These are phyloP conservation scores for Naganishia liquefaciens DNA, from an alignment of 1,284 basidiomycete species.

Conservation along the genomic window DNA sequence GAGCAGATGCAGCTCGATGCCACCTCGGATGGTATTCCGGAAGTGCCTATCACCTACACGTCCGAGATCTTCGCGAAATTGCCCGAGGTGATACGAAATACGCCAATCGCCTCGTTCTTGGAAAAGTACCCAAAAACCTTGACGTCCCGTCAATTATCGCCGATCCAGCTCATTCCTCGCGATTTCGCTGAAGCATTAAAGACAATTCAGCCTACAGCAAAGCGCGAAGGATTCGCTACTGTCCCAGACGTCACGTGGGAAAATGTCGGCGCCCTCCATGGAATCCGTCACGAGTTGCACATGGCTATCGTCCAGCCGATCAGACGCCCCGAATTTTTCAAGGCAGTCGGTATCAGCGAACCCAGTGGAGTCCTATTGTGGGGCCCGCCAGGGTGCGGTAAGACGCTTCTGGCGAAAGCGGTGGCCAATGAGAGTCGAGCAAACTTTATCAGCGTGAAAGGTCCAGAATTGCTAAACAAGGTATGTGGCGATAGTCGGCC, in stretches of 20 bases:
- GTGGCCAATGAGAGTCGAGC: slow-evolving; percentile 92
- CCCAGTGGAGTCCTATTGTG: slow-evolving; percentile 92
- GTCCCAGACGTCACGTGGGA: slow-evolving; percentile 94
- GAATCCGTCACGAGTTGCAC: slow-evolving; percentile 83
- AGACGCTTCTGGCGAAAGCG: slow-evolving; percentile 92
- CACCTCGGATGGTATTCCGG: background rate
- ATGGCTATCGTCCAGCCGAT: slow-evolving; percentile 99
- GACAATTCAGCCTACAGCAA: slow-evolving; percentile 90
- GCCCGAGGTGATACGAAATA: slow-evolving; percentile 56
- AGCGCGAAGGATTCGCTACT: slow-evolving; percentile 95
- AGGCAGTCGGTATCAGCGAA: slow-evolving; percentile 77
- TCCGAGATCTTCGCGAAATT: slow-evolving; percentile 36
- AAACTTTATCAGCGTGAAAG: slow-evolving; percentile 97
- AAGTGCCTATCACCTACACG: background rate
- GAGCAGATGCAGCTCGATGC: slow-evolving; percentile 6
- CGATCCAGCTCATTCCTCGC: slow-evolving; percentile 72
- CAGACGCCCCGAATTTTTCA: slow-evolving; percentile 82
- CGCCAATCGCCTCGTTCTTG: slow-evolving; percentile 86
- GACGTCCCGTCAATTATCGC: slow-evolving; percentile 71
- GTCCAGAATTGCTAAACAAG: slow-evolving; percentile 94
- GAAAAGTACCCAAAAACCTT: slow-evolving; percentile 79
- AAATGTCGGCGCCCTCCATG: slow-evolving; percentile 88
- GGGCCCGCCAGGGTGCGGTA: slow-evolving; percentile 97
- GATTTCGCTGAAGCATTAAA: slow-evolving; percentile 81
- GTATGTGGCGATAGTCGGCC: slow-evolving; percentile 55